Percentiles rank a stretch among this genome's conserved stretches.
Evolutionary conservation across 2,329 filamentous ascomycete species (phyloP).

Genomic region (Cryphonectria radicalis): DNA sequence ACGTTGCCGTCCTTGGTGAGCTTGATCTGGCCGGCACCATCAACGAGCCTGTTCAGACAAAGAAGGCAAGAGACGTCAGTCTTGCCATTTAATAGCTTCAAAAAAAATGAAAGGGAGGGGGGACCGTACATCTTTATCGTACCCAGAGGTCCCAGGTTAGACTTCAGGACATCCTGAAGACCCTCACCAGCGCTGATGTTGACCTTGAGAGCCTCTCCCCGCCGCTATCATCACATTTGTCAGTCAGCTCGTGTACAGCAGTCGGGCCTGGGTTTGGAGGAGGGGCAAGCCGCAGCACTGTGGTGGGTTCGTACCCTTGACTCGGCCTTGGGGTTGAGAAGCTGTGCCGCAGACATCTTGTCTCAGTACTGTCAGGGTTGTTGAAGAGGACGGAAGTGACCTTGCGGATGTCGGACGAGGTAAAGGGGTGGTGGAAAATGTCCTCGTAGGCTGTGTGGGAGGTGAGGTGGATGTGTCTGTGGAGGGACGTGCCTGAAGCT

Average conservation of each 20-base stretch:
- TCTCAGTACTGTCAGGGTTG: slow-evolving; percentile 20
- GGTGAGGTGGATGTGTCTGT: background rate
- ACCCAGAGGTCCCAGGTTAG: slow-evolving; percentile 89
- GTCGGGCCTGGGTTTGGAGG: slow-evolving; percentile 30
- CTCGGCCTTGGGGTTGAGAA: slow-evolving; percentile 98
- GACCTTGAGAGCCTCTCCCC: slow-evolving; percentile 94
- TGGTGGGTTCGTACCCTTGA: slow-evolving; percentile 73
- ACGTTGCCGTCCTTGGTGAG: slow-evolving; percentile 99
- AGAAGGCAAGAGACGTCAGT: slow-evolving; percentile 25
- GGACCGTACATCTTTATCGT: slow-evolving; percentile 86
- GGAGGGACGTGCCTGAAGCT: slow-evolving; percentile 2
- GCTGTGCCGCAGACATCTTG: slow-evolving; percentile 92
- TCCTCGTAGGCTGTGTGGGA: background rate
- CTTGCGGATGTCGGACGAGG: slow-evolving; percentile 1
- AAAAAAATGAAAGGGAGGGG: background rate
- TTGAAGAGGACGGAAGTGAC: background rate
- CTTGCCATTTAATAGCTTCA: background rate
- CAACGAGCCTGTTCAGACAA: slow-evolving; percentile 59
- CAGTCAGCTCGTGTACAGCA: slow-evolving; percentile 45
- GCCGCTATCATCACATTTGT: slow-evolving; percentile 64
- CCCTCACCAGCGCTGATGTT: slow-evolving; percentile 98
- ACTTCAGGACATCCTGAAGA: slow-evolving; percentile 90
- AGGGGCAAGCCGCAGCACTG: slow-evolving; percentile 33
- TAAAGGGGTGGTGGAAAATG: background rate
- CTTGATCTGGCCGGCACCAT: slow-evolving; percentile 87